Percentiles rank a stretch among this genome's conserved stretches.
Evolutionary conservation across 257 asterid genomes (phyloP).

Genomic region (Solanum pinnatisectum): DNA sequence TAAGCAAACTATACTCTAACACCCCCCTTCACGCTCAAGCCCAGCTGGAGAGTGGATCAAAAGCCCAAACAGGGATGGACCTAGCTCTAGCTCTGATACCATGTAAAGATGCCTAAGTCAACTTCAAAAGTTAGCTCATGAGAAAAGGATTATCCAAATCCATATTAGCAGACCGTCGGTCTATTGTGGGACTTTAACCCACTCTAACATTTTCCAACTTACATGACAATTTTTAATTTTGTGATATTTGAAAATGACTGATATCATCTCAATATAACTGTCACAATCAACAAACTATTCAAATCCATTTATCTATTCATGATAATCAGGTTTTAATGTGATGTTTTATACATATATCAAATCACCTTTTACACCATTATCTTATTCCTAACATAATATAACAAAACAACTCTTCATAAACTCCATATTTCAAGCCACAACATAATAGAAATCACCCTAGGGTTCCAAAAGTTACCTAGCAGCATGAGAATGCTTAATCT

Average conservation of each 20-base stretch:
- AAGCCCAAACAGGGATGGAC: neutral
- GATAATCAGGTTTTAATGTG: neutral
- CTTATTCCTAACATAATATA: neutral
- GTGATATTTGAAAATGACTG: neutral
- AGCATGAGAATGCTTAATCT: conserved; percentile 66
- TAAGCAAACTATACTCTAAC: neutral
- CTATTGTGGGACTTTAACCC: neutral
- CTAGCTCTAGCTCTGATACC: neutral
- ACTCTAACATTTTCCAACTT: neutral
- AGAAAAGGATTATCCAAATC: neutral
- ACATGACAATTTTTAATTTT: neutral
- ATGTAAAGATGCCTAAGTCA: neutral
- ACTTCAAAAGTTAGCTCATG: neutral
- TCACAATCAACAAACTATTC: neutral
- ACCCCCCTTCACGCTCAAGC: neutral
- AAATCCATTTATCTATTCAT: neutral
- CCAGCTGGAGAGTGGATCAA: neutral
- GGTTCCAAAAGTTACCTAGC: conserved; percentile 42
- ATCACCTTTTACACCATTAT: neutral
- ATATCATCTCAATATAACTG: neutral
- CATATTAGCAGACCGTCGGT: neutral
- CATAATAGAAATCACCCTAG: neutral
- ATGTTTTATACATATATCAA: neutral
- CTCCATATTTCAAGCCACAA: neutral
- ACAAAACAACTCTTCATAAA: neutral